Evolutionary conservation across 345 rosid species (phyloP).

Genomic region (Melastoma malabathricum): DNA sequence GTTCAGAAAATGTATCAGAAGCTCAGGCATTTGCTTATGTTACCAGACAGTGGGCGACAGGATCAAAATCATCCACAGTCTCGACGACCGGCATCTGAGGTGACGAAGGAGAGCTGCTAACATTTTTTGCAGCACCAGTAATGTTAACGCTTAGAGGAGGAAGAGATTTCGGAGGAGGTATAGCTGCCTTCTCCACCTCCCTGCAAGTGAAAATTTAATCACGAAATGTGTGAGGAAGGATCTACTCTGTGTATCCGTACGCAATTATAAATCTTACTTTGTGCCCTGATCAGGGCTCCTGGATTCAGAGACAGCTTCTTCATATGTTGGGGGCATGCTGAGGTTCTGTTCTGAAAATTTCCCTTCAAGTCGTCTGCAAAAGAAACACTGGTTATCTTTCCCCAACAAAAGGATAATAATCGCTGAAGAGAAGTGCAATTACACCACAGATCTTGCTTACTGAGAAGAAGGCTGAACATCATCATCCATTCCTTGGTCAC

Average conservation of each 20-base stretch:
- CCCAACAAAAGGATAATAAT: too few species aligned
- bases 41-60: slow-evolving; percentile 69
- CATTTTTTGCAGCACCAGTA: slow-evolving; percentile 12
- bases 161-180: slow-evolving; percentile 41
- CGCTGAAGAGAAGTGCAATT: too few species aligned
- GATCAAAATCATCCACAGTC: slow-evolving; percentile 80
- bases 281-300: slow-evolving; percentile 59
- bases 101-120: slow-evolving; percentile 10
- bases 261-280: slow-evolving; percentile 37
- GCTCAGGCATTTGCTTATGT: too few species aligned
- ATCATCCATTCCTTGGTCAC: slow-evolving; percentile 42
- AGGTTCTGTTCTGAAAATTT: slow-evolving; percentile 75
- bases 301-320: slow-evolving; percentile 65
- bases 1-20: too few species aligned
- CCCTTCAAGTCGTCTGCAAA: slow-evolving; percentile 41
- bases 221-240: background rate
- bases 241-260: slow-evolving; percentile 1
- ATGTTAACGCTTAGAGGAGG: slow-evolving; percentile 13
- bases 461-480: slow-evolving; percentile 56
- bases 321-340: slow-evolving; percentile 75
- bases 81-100: slow-evolving; percentile 18
- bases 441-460: slow-evolving; percentile 15
- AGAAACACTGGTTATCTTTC: too few species aligned
- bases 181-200: slow-evolving; percentile 44
- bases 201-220: slow-evolving; percentile 13